Evolutionary conservation across 192 early-diverging fungal genomes (phyloP).

Genomic region (Linnemannia schmuckeri): DNA sequence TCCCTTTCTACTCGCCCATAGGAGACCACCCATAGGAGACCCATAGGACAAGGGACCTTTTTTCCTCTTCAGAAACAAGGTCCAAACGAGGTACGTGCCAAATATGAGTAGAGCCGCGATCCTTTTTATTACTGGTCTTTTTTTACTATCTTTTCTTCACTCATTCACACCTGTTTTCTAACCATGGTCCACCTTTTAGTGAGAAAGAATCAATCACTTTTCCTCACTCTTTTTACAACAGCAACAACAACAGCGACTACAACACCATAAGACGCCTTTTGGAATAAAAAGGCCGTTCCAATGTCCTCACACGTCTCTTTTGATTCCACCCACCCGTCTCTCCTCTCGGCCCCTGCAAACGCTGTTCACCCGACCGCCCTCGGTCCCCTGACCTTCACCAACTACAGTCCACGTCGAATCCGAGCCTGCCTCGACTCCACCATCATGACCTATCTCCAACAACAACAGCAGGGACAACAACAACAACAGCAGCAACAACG

Average conservation of each 20-base stretch:
- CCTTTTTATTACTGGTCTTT: not conserved
- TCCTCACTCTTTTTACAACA: not conserved
- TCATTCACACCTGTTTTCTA: not conserved
- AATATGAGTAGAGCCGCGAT: not conserved
- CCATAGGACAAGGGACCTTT: not conserved
- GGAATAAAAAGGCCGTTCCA: not conserved
- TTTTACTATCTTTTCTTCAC: not conserved
- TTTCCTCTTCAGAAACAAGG: conserved; percentile 1
- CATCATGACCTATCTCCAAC: conserved; percentile 48
- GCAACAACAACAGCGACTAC: not conserved
- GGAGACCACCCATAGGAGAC: too few species aligned
- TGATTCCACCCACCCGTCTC: conserved; percentile 20
- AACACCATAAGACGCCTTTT: not conserved
- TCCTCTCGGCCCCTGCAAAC: conserved; percentile 21
- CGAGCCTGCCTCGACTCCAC: conserved; percentile 39
- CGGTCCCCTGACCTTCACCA: conserved; percentile 27
- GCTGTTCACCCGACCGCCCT: conserved; percentile 19
- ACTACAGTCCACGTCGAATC: conserved; percentile 40
- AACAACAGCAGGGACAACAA: conserved; percentile 16
- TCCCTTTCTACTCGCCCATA: too few species aligned
- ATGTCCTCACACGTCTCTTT: conserved; percentile 24
- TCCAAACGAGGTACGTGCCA: not conserved
- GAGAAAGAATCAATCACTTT: not conserved
- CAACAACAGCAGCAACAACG: conserved; percentile 18
- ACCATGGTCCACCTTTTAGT: not conserved